Evolutionary conservation across 495 filamentous ascomycete genomes (phyloP).

Genomic region (Tuber magnatum): DNA sequence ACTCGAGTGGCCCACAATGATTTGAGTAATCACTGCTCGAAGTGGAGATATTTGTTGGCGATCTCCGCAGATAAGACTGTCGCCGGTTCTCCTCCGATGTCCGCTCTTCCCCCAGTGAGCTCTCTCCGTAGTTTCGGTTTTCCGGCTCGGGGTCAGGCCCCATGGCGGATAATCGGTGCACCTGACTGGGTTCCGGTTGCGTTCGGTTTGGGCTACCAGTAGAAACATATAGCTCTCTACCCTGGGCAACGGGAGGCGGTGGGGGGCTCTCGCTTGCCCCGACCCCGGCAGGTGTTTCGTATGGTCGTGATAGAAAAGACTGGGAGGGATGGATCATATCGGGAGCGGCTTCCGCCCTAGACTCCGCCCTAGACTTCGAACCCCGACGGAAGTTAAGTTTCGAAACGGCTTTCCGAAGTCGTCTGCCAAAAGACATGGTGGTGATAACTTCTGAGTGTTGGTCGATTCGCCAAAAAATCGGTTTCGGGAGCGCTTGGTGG

Average conservation of each 20-base stretch:
- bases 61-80: neutral
- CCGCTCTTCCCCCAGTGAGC: neutral
- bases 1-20: neutral
- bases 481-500: neutral
- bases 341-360: neutral
- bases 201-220: neutral
- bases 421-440: constrained; percentile 16
- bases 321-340: neutral
- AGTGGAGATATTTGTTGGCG: neutral
- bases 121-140: neutral
- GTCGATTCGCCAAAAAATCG: neutral
- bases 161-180: neutral
- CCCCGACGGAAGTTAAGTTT: constrained; percentile 6
- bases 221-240: neutral
- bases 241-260: neutral
- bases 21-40: constrained; percentile 1
- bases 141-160: neutral
- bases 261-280: neutral
- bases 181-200: neutral
- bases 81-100: neutral
- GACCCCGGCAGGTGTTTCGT: neutral
- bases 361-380: neutral
- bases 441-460: neutral
- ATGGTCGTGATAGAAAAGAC: neutral
- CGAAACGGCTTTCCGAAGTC: constrained; percentile 11